Percentiles rank a stretch among this genome's conserved stretches.
Conservation (phyloP, 306 rosid genomes). For the Trichosanthes cucumerina region DNA sequence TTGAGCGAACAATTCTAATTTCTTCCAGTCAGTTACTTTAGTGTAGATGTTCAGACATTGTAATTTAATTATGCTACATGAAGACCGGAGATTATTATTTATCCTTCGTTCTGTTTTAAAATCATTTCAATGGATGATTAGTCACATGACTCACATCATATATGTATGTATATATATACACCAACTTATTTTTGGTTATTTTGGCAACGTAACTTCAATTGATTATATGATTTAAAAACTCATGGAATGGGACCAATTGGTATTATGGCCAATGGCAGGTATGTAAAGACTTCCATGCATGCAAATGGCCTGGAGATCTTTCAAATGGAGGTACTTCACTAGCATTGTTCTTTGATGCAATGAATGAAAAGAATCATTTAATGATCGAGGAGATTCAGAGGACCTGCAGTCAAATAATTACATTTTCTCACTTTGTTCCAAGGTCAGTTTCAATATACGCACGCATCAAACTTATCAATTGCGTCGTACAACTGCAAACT, state of each 20-base stretch:
- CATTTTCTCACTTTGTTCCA: constrained; percentile 90
- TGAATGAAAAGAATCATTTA: constrained; percentile 46
- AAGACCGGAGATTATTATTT: not conserved
- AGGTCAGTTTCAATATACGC: constrained; percentile 37
- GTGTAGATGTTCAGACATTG: not conserved
- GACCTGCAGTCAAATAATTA: constrained; percentile 52
- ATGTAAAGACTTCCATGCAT: constrained; percentile 77
- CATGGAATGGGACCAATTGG: not conserved
- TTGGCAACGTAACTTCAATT: not conserved
- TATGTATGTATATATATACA: too few relatives aligned
- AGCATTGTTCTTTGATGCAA: constrained; percentile 59
- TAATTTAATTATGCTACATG: not conserved
- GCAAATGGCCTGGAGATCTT: constrained; percentile 66
- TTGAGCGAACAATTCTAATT: not conserved
- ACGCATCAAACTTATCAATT: not conserved
- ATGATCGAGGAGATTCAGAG: constrained; percentile 42
- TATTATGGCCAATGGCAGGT: constrained; percentile 30
- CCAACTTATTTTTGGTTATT: not conserved
- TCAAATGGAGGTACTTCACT: constrained; percentile 61
- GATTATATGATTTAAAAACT: not conserved
- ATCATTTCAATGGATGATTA: not conserved
- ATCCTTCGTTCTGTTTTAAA: not conserved
- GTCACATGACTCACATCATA: not conserved
- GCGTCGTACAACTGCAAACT: not conserved
- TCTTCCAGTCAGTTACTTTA: not conserved